phyloP scores from a whole-genome alignment of 768 basidiomycete genomes.

The Kwoniella sp. region DNA sequence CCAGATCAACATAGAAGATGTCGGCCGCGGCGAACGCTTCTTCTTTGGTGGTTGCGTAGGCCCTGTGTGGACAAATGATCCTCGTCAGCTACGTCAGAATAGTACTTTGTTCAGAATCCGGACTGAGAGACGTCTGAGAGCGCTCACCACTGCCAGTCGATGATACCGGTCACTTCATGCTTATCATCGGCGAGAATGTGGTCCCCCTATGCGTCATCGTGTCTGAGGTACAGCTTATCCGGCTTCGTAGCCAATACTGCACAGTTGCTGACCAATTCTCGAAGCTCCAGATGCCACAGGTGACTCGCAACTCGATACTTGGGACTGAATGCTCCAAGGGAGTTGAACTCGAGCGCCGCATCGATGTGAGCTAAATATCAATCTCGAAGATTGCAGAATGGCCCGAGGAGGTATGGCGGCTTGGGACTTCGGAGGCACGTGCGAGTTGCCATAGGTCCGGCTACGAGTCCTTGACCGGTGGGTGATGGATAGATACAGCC shows the following conservation, averaged over 20 bases:
- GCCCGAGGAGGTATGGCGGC: conserved; percentile 19
- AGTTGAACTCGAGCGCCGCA: not conserved
- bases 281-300: conserved; percentile 14
- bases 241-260: conserved; percentile 1
- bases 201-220: conserved; percentile 39
- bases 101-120: too few species aligned
- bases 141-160: conserved; percentile 52
- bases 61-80: conserved; percentile 11
- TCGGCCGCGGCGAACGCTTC: conserved; percentile 16
- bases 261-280: conserved; percentile 12
- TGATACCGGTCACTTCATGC: conserved; percentile 35
- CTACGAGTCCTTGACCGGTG: not conserved
- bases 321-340: not conserved
- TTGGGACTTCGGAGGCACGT: not conserved
- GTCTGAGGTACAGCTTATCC: conserved; percentile 28
- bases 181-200: conserved; percentile 44
- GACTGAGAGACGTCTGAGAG: not conserved
- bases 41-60: conserved; percentile 12
- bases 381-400: conserved; percentile 18
- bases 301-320: not conserved
- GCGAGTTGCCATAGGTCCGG: conserved; percentile 4
- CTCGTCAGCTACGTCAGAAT: too few species aligned
- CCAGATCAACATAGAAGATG: not conserved
- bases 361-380: conserved; percentile 22
- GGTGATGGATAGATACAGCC: conserved; percentile 5